Percentiles rank a stretch among this genome's conserved stretches.
These are phyloP conservation scores for Retiboletus fuscus DNA, from an alignment of 1,284 basidiomycete genomes.

Conservation along the genomic window DNA sequence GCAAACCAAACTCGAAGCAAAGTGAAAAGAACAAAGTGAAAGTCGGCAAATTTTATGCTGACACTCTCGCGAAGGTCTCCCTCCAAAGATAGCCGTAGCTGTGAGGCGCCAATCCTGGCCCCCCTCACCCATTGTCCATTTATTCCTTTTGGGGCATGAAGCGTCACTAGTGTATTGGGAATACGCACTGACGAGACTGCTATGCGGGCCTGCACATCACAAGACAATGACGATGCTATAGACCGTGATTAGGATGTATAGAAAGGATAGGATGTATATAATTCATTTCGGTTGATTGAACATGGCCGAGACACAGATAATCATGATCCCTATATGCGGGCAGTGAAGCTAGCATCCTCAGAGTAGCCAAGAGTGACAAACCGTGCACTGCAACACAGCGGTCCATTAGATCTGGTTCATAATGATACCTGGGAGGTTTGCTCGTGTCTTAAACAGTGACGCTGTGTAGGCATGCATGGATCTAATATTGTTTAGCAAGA, in stretches of 20 bases:
- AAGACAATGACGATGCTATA: conserved; percentile 1
- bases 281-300: conserved; percentile 18
- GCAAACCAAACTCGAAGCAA: too few species aligned
- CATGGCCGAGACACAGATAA: conserved; percentile 29
- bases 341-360: too few species aligned
- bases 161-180: too few species aligned
- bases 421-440: conserved; percentile 6
- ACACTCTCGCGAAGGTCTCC: too few species aligned
- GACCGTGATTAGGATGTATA: conserved; percentile 13
- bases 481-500: neutral
- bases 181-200: conserved; percentile 16
- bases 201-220: conserved; percentile 15
- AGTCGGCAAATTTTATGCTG: too few species aligned
- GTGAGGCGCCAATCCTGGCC: too few species aligned
- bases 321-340: conserved; percentile 25
- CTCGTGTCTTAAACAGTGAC: neutral
- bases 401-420: conserved; percentile 6
- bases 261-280: conserved; percentile 11
- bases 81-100: too few species aligned
- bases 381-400: neutral
- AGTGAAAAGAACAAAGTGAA: too few species aligned
- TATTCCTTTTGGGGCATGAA: too few species aligned
- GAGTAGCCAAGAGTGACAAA: conserved; percentile 6
- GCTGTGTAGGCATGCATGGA: conserved; percentile 12
- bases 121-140: too few species aligned